phyloP scores from a whole-genome alignment of 805 yeast species.

The Hanseniaspora jakobsenii region DNA sequence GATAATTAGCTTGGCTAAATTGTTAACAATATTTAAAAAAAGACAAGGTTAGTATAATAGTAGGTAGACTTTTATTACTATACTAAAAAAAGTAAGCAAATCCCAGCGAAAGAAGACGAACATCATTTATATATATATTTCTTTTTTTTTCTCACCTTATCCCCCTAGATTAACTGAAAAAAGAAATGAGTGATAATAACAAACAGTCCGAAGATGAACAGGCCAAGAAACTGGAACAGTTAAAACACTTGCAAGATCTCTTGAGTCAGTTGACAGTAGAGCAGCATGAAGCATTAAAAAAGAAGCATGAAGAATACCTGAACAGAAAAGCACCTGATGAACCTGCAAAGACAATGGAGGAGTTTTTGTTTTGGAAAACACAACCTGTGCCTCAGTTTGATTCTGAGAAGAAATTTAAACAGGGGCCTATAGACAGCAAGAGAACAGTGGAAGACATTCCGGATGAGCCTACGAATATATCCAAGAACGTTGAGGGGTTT shows the following conservation, averaged over 20 bases:
- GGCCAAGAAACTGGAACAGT: slow-evolving; percentile 4
- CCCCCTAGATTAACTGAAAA: neutral
- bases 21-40: too few relatives aligned
- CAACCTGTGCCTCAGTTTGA: slow-evolving; percentile 84
- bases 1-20: too few relatives aligned
- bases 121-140: neutral
- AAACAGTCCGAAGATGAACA: neutral
- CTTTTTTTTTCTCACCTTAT: neutral
- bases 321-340: slow-evolving; percentile 47
- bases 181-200: neutral
- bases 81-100: too few relatives aligned
- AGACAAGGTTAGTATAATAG: too few relatives aligned
- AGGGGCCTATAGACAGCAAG: slow-evolving; percentile 66
- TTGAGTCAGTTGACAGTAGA: slow-evolving; percentile 32
- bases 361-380: slow-evolving; percentile 94
- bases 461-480: slow-evolving; percentile 53
- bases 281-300: slow-evolving; percentile 34
- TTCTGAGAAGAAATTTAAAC: slow-evolving; percentile 43
- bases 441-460: slow-evolving; percentile 67
- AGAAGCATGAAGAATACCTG: slow-evolving; percentile 22
- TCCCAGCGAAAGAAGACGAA: too few relatives aligned
- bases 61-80: too few relatives aligned
- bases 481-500: slow-evolving; percentile 49
- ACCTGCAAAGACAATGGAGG: slow-evolving; percentile 34
- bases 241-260: slow-evolving; percentile 2